phyloP scores from a whole-genome alignment of 306 rosid genomes.

The Cicer bijugum region DNA sequence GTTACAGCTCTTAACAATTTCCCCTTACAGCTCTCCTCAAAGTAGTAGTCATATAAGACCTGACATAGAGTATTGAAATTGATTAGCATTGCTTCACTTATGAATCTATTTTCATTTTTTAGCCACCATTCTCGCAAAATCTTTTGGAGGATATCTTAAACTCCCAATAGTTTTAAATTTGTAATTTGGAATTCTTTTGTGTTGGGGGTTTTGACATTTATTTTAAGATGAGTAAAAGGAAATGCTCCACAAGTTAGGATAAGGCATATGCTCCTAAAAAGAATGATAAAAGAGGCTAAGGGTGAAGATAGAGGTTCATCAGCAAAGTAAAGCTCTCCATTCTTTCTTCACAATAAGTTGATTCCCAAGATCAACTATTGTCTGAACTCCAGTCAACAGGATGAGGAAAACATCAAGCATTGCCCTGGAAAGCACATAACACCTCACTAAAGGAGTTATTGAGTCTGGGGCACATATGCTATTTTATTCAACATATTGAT shows the following conservation, averaged over 20 bases:
- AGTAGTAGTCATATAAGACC: slow-evolving; percentile 10
- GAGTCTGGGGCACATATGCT: neutral
- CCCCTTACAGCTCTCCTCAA: slow-evolving; percentile 7
- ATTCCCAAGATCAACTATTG: neutral
- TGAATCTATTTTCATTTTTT: neutral
- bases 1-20: neutral
- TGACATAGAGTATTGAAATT: neutral
- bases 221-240: slow-evolving; percentile 4
- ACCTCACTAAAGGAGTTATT: neutral
- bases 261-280: slow-evolving; percentile 9
- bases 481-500: slow-evolving; percentile 20
- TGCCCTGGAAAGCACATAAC: neutral
- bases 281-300: slow-evolving; percentile 18
- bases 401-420: slow-evolving; percentile 17
- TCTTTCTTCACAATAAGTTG: slow-evolving; percentile 23
- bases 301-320: slow-evolving; percentile 20
- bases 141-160: neutral
- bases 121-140: neutral
- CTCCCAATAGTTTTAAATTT: slow-evolving; percentile 1
- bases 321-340: slow-evolving; percentile 28
- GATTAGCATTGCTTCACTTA: neutral
- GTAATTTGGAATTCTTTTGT: slow-evolving; percentile 9
- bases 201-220: neutral
- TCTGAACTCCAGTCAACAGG: slow-evolving; percentile 11
- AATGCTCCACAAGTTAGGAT: neutral